Evolutionary conservation across 768 basidiomycete genomes (phyloP).

Genomic region (Mycena chlorophos): DNA sequence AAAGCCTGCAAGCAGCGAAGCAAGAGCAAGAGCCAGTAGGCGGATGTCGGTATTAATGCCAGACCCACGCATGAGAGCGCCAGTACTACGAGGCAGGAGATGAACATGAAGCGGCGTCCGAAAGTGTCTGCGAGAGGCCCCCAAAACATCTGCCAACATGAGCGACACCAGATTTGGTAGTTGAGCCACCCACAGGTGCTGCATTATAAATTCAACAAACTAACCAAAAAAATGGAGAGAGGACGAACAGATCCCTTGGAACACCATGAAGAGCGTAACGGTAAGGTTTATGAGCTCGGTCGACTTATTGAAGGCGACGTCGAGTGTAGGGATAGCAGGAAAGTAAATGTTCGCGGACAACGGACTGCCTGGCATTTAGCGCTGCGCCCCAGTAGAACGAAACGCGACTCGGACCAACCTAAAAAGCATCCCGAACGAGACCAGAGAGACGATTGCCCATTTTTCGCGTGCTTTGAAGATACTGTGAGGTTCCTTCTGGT

Average conservation of each 20-base stretch:
- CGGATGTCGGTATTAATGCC: constrained; percentile 49
- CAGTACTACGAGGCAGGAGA: constrained; percentile 63
- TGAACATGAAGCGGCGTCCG: constrained; percentile 65
- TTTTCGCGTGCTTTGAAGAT: constrained; percentile 21
- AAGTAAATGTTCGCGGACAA: constrained; percentile 79
- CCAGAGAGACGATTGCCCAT: constrained; percentile 24
- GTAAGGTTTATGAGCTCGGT: constrained; percentile 77
- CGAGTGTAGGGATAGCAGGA: constrained; percentile 73
- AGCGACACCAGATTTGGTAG: too few species aligned
- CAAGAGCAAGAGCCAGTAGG: constrained; percentile 78
- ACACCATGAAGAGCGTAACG: constrained; percentile 70
- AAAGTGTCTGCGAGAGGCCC: constrained; percentile 67
- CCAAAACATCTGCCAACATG: constrained; percentile 73
- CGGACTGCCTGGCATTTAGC: constrained; percentile 42
- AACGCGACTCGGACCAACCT: constrained; percentile 17
- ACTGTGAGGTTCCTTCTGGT: constrained; percentile 21
- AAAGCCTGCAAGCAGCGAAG: constrained; percentile 77
- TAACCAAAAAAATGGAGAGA: too few species aligned
- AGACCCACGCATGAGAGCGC: constrained; percentile 64
- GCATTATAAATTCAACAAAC: too few species aligned
- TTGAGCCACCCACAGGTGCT: background rate
- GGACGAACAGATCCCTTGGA: constrained; percentile 60
- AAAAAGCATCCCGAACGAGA: constrained; percentile 21
- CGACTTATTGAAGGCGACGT: constrained; percentile 61
- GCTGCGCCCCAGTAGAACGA: background rate